Evolutionary conservation across 139 green algal species (phyloP).

Genomic region (Auxenochlorella protothecoides): DNA sequence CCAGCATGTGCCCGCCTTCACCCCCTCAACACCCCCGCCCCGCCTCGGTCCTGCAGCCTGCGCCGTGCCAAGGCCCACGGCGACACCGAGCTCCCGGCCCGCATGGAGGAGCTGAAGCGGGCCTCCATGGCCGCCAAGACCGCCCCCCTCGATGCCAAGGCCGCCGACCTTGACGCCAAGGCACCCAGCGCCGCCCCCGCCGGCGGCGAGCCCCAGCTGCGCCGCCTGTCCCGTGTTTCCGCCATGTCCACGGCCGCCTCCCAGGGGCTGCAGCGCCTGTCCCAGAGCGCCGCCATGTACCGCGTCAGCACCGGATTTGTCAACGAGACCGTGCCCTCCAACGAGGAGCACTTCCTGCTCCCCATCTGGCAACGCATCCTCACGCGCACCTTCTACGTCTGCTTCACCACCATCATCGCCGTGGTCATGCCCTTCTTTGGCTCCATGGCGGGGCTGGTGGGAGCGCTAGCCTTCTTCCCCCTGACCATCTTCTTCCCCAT

Average conservation of each 20-base stretch:
- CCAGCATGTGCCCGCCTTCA: too few relatives aligned
- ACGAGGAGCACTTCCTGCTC: constrained; percentile 1
- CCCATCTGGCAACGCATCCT: constrained; percentile 2
- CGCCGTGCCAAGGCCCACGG: neutral
- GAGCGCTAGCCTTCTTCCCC: constrained; percentile 1
- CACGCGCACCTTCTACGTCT: neutral
- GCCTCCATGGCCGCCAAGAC: too few relatives aligned
- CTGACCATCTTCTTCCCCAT: neutral
- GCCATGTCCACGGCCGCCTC: neutral
- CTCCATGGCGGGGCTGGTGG: neutral
- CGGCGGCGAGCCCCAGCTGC: neutral
- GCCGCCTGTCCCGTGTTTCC: neutral
- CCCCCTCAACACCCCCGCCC: too few relatives aligned
- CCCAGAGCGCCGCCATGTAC: constrained; percentile 1
- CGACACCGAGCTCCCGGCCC: neutral
- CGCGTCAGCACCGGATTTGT: constrained; percentile 5
- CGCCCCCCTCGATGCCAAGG: neutral
- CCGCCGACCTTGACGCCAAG: neutral
- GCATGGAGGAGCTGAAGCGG: too few relatives aligned
- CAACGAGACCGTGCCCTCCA: constrained; percentile 3
- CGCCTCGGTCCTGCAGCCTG: neutral
- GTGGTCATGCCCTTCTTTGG: constrained; percentile 4
- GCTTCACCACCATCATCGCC: neutral
- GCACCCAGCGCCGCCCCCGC: neutral
- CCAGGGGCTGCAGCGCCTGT: neutral